Conservation (phyloP, 345 rosid species). For the Anastatica hierochuntica region DNA sequence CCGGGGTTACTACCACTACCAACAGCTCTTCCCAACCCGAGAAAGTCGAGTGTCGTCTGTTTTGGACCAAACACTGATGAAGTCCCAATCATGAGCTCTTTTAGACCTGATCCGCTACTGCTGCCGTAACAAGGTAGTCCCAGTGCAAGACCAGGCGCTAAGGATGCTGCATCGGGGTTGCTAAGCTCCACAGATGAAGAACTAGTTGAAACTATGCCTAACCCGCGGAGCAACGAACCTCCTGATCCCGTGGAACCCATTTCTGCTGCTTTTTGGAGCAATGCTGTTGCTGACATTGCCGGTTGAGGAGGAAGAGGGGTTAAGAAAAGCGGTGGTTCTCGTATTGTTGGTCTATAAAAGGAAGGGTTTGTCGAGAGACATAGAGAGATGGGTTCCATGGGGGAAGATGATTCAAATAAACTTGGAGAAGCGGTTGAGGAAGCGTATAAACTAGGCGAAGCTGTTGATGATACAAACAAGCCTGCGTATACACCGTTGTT, state of each 20-base stretch:
- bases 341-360: constrained; percentile 44
- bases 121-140: constrained; percentile 61
- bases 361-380: constrained; percentile 79
- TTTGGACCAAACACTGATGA: constrained; percentile 72
- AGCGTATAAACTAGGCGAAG: constrained; percentile 47
- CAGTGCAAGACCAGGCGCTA: too few species aligned
- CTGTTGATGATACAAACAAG: constrained; percentile 65
- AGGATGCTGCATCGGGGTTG: constrained; percentile 29
- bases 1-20: too few species aligned
- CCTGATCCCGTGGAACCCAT: constrained; percentile 80
- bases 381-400: constrained; percentile 57
- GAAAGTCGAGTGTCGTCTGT: constrained; percentile 85
- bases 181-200: constrained; percentile 53
- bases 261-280: constrained; percentile 91
- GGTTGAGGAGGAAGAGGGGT: constrained; percentile 59
- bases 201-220: constrained; percentile 58
- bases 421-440: constrained; percentile 46
- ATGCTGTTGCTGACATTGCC: constrained; percentile 89
- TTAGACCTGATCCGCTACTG: too few species aligned
- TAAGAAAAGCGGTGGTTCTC: constrained; percentile 50
- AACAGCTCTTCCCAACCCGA: constrained; percentile 87
- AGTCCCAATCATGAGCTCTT: constrained; percentile 88
- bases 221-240: constrained; percentile 71
- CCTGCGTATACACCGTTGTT: constrained; percentile 50
- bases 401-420: constrained; percentile 44